phyloP scores from a whole-genome alignment of 2,329 filamentous ascomycete genomes.

The Trichophyton equinum region DNA sequence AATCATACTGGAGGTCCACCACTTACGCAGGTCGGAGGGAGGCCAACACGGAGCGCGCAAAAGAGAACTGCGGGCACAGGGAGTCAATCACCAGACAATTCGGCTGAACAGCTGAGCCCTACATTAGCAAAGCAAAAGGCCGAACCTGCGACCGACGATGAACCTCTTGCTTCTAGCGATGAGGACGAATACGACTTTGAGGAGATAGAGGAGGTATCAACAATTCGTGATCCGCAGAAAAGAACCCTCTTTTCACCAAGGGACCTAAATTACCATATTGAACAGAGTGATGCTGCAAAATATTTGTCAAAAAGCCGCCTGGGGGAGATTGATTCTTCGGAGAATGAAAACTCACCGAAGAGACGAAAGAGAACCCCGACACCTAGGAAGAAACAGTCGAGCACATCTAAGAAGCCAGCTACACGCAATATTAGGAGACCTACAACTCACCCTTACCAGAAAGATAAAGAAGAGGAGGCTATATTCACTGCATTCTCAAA shows the following conservation, averaged over 20 bases:
- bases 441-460: background rate
- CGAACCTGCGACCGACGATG: conserved; percentile 24
- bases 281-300: background rate
- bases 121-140: conserved; percentile 6
- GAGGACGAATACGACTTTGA: conserved; percentile 11
- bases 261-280: conserved; percentile 1
- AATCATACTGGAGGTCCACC: conserved; percentile 14
- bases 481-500: background rate
- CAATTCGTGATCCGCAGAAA: background rate
- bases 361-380: background rate
- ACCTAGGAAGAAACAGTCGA: background rate
- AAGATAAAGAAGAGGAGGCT: background rate
- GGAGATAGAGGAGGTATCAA: background rate
- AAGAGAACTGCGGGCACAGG: background rate
- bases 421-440: background rate
- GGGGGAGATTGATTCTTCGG: background rate
- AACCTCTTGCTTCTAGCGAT: conserved; percentile 25
- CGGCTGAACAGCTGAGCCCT: background rate
- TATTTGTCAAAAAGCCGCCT: background rate
- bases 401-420: background rate
- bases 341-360: background rate
- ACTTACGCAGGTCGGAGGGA: conserved; percentile 16
- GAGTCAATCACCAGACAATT: background rate
- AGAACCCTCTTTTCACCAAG: conserved; percentile 3
- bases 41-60: background rate